A percentile compares a stretch with the other conserved stretches of the same genome.
Conservation (phyloP, 2,329 filamentous ascomycete species). For the Apiospora kogelbergensis region DNA sequence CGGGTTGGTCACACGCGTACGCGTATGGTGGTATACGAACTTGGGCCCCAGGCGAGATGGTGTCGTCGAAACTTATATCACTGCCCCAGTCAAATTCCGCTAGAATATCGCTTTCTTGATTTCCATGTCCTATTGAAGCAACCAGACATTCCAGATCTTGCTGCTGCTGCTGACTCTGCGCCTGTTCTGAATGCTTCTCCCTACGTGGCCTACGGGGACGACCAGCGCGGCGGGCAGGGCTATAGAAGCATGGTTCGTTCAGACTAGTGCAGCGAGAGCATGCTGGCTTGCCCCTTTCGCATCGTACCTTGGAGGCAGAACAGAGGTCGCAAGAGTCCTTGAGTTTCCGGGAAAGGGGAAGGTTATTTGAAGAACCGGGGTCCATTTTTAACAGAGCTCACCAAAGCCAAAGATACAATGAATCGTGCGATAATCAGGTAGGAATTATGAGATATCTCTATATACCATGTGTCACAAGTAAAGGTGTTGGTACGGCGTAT, state of each 20-base stretch:
- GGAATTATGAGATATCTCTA: too few species aligned
- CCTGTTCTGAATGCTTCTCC: neutral
- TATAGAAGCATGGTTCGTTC: neutral
- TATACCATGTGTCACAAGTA: too few species aligned
- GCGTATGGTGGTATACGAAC: neutral
- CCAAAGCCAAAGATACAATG: neutral
- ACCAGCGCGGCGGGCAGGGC: too few species aligned
- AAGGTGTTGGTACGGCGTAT: too few species aligned
- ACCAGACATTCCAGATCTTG: neutral
- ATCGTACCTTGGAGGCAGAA: neutral
- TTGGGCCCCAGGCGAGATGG: neutral
- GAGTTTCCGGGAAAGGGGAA: neutral
- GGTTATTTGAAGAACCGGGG: neutral
- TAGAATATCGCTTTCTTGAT: neutral
- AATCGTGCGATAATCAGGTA: neutral
- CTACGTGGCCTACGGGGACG: neutral
- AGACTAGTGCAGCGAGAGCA: neutral
- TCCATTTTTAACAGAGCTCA: neutral
- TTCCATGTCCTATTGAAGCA: neutral
- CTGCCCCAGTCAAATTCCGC: neutral
- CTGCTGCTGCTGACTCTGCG: neutral
- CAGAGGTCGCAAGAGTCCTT: neutral
- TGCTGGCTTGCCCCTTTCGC: neutral
- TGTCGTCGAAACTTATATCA: neutral
- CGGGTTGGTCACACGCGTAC: neutral